These are phyloP conservation scores for Ogataea hybrid DNA, from an alignment of 1,139 yeast species.

Conservation along the genomic window DNA sequence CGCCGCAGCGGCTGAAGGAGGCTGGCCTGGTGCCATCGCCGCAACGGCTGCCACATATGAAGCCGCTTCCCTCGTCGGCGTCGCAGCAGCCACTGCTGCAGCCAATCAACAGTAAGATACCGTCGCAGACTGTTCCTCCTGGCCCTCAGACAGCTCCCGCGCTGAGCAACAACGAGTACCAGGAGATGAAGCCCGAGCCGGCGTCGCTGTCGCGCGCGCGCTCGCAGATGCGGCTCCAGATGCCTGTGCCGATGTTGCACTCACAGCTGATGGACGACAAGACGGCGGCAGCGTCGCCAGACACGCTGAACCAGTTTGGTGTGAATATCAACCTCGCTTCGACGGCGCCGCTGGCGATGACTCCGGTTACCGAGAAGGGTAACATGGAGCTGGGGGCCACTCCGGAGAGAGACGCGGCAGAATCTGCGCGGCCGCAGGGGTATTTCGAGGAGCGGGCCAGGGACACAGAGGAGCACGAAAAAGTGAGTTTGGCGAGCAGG, in stretches of 20 bases:
- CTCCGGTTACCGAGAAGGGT: conserved; percentile 66
- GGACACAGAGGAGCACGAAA: conserved; percentile 1
- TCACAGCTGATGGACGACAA: conserved; percentile 29
- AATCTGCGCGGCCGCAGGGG: conserved; percentile 8
- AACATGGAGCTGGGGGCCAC: conserved; percentile 31
- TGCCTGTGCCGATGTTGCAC: conserved; percentile 45
- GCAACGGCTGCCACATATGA: conserved; percentile 48
- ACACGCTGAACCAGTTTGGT: conserved; percentile 31
- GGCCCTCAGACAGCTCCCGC: conserved; percentile 32
- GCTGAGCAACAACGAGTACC: conserved; percentile 14
- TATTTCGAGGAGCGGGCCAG: conserved; percentile 2
- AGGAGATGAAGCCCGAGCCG: conserved; percentile 10
- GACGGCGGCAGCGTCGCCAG: conserved; percentile 12
- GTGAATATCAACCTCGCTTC: conserved; percentile 58
- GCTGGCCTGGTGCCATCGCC: conserved; percentile 21
- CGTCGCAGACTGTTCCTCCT: conserved; percentile 8
- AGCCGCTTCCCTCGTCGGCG: conserved; percentile 41
- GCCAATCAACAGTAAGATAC: conserved; percentile 52
- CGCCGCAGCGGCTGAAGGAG: conserved; percentile 26
- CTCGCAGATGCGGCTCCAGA: conserved; percentile 43
- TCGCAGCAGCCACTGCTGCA: conserved; percentile 48
- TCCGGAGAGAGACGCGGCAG: conserved; percentile 20
- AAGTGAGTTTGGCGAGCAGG: conserved; percentile 1
- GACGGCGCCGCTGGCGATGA: conserved; percentile 65
- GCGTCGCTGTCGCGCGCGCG: conserved; percentile 20